A percentile compares a stretch with the other conserved stretches of the same genome.
phyloP scores from a whole-genome alignment of 2,329 filamentous ascomycete species.

The Conoideocrella luteorostrata region DNA sequence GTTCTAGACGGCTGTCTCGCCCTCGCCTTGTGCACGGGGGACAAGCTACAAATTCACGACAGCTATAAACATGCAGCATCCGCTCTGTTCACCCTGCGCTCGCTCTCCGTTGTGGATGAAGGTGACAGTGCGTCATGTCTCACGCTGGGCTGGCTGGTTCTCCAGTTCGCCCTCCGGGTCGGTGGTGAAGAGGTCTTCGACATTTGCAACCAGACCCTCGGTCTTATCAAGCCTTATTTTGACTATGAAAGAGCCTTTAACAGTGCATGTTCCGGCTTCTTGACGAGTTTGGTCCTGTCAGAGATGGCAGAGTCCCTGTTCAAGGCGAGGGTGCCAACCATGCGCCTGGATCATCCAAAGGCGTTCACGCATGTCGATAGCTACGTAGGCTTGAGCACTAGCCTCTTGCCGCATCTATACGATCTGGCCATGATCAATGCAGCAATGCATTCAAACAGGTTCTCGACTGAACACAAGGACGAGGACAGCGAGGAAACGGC shows the following conservation, averaged over 20 bases:
- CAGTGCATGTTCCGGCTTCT: slow-evolving; percentile 10
- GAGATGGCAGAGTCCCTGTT: slow-evolving; percentile 20
- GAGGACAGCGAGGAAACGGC: too few relatives aligned
- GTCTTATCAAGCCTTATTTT: slow-evolving; percentile 12
- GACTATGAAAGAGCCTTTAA: slow-evolving; percentile 6
- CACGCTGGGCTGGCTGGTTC: slow-evolving; percentile 13
- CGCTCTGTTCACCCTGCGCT: slow-evolving; percentile 12
- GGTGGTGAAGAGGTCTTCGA: slow-evolving; percentile 8
- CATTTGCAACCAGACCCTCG: slow-evolving; percentile 15
- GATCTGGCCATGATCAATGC: slow-evolving; percentile 19
- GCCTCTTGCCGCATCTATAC: slow-evolving; percentile 19
- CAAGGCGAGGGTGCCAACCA: slow-evolving; percentile 14
- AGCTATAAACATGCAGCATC: slow-evolving; percentile 14
- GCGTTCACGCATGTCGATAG: slow-evolving; percentile 16
- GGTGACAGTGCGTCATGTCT: slow-evolving; percentile 15
- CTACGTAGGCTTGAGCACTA: slow-evolving; percentile 17
- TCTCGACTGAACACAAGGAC: too few relatives aligned
- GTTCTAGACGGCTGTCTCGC: slow-evolving; percentile 15
- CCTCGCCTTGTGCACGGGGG: slow-evolving; percentile 10
- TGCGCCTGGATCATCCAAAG: slow-evolving; percentile 13
- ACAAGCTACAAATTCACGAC: slow-evolving; percentile 1
- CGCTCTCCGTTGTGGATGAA: slow-evolving; percentile 9
- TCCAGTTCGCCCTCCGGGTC: slow-evolving; percentile 15
- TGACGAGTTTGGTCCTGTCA: slow-evolving; percentile 14
- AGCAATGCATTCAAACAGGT: slow-evolving; percentile 7